A percentile compares a stretch with the other conserved stretches of the same genome.
These are phyloP conservation scores for Macrotyloma uniflorum DNA, from an alignment of 306 rosid genomes.

Conservation along the genomic window DNA sequence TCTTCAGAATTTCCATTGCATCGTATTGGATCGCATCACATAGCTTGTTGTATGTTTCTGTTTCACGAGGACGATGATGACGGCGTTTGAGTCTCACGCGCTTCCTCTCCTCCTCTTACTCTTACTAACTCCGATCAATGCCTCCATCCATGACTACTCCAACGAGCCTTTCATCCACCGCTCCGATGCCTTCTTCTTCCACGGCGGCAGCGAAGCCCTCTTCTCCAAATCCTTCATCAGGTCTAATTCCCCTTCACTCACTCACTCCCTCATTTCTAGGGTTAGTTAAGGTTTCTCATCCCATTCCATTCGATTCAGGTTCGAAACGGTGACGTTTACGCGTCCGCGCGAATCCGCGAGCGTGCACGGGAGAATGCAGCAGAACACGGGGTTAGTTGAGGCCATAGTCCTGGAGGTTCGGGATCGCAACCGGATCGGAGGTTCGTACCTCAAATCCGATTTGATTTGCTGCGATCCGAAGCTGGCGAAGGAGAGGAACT, in stretches of 20 bases:
- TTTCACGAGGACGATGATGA: not conserved
- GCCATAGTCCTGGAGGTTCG: slow-evolving; percentile 80
- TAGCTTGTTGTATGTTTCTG: not conserved
- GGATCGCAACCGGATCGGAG: slow-evolving; percentile 76
- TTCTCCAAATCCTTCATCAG: slow-evolving; percentile 76
- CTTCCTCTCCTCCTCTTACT: not conserved
- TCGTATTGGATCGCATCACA: not conserved
- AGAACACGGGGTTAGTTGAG: slow-evolving; percentile 79
- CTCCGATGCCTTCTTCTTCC: slow-evolving; percentile 96
- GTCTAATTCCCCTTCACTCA: not conserved
- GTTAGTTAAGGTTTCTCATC: not conserved
- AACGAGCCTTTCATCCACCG: slow-evolving; percentile 63
- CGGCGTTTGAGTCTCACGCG: not conserved
- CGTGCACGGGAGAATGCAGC: slow-evolving; percentile 62
- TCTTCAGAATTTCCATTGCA: not conserved
- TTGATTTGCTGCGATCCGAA: slow-evolving; percentile 60
- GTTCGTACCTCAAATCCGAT: slow-evolving; percentile 62
- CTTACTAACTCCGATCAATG: slow-evolving; percentile 36
- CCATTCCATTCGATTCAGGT: slow-evolving; percentile 44
- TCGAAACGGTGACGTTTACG: slow-evolving; percentile 65
- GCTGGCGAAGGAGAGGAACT: slow-evolving; percentile 51
- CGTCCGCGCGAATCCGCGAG: slow-evolving; percentile 66
- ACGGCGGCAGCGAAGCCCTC: slow-evolving; percentile 90
- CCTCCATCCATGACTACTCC: slow-evolving; percentile 77
- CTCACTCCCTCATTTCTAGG: not conserved